Percentiles rank a stretch among this genome's conserved stretches.
These are phyloP conservation scores for Perilla frutescens DNA, from an alignment of 257 asterid genomes.

Conservation along the genomic window DNA sequence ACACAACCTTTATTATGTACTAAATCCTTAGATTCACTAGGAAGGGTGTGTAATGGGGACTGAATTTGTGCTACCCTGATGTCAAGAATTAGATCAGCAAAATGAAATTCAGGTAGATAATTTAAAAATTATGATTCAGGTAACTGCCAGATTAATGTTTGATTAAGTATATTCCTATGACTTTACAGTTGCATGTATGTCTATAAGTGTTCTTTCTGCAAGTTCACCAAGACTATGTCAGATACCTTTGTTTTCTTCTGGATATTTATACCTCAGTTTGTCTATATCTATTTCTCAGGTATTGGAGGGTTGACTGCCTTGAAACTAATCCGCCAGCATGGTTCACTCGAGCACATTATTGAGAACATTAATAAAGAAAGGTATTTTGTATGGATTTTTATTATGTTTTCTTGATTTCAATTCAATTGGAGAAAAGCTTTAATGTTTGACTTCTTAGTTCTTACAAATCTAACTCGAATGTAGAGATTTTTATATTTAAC, in stretches of 20 bases:
- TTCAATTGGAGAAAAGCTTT: conserved; percentile 2
- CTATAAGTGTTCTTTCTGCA: background rate
- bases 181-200: conserved; percentile 7
- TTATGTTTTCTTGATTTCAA: conserved; percentile 11
- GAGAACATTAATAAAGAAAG: conserved; percentile 93
- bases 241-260: conserved; percentile 6
- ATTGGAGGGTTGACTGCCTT: conserved; percentile 94
- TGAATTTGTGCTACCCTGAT: conserved; percentile 6
- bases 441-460: background rate
- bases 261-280: background rate
- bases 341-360: conserved; percentile 79
- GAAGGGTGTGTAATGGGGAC: background rate
- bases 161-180: background rate
- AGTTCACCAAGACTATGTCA: background rate
- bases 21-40: background rate
- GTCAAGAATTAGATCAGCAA: conserved; percentile 3
- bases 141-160: too few species aligned
- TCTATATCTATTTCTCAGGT: conserved; percentile 52
- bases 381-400: conserved; percentile 38
- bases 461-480: background rate
- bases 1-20: too few species aligned
- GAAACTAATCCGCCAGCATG: conserved; percentile 89
- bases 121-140: background rate
- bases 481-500: background rate
- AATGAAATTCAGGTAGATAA: background rate